Base-by-base conservation (phyloP, 176 grass and related monocot species). In the Carex parvula region DNA sequence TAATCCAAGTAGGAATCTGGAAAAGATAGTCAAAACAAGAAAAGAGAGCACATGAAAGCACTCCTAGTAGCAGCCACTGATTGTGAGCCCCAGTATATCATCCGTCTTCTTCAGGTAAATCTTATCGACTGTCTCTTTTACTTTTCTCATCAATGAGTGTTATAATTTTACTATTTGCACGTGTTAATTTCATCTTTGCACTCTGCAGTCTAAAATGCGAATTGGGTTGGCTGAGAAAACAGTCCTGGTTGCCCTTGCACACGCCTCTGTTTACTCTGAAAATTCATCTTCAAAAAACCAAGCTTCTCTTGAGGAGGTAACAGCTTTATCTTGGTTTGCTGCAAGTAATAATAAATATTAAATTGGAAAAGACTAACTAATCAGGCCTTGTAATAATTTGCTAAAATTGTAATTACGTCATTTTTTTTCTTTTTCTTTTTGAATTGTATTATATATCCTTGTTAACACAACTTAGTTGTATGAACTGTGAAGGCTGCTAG, bases 11-110 rank as follows among this genome's bases (percentile, higher is more conserved):
- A 99, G 96, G 96, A 95, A 77, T 91, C 93, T 59, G 93, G 96
- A 60, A 93, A 95, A 92, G 93, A 99, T 57, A 99, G 96, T 88
- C 96, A 99, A 88, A 93, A 99, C 88, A 99, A 99, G 81, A 99
- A 99, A 93, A 89, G 93, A 82, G 89, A 79, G 73, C 96, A 95
- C 84, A 99, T 99, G 39, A 99, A 99, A 84, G 93, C 88, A 88
- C 96, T 99, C 84, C 96, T 99, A 65, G 96, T 99, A 81, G 93
- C 93, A 86, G 93, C 96, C 30, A 89, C 86, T 62, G 96, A 99
- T 65, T 95, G 96, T 74, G 96, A 99, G 81, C 96, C 96, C 84
- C 96, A 93, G 78, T 99, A 99, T 85, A 90, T 99, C 71, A 91
- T 89, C 44, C 93, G 96, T 58, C 91, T 99, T 88, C 91, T 99